Conservation (phyloP, 192 early-diverging fungal species). For the Diversispora epigaea region DNA sequence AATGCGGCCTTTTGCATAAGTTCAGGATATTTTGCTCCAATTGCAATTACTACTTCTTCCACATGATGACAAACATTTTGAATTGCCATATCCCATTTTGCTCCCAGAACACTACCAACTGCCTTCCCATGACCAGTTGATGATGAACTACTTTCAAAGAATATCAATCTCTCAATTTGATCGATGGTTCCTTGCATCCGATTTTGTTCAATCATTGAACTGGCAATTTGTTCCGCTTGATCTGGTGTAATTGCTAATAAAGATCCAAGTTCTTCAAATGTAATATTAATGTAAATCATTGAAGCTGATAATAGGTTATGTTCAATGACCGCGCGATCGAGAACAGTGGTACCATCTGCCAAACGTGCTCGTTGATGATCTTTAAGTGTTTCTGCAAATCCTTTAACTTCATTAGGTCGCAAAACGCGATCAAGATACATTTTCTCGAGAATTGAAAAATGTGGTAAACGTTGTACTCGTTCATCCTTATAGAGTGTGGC, state of each 20-base stretch:
- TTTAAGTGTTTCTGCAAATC: slow-evolving; percentile 71
- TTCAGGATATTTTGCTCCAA: slow-evolving; percentile 52
- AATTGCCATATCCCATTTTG: slow-evolving; percentile 57
- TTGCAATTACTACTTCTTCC: slow-evolving; percentile 52
- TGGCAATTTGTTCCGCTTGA: slow-evolving; percentile 82
- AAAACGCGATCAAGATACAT: slow-evolving; percentile 92
- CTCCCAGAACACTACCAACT: slow-evolving; percentile 33
- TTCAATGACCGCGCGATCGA: slow-evolving; percentile 92
- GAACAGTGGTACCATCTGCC: slow-evolving; percentile 73
- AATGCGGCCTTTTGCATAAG: slow-evolving; percentile 10
- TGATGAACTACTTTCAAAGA: slow-evolving; percentile 66
- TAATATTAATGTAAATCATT: slow-evolving; percentile 90
- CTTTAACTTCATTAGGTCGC: slow-evolving; percentile 71
- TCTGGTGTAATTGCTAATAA: slow-evolving; percentile 74
- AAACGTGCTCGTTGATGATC: slow-evolving; percentile 77
- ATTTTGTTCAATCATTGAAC: slow-evolving; percentile 88
- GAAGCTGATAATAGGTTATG: slow-evolving; percentile 90
- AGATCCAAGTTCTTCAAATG: slow-evolving; percentile 80
- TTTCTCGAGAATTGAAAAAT: slow-evolving; percentile 84
- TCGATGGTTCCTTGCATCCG: slow-evolving; percentile 88
- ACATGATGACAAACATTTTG: slow-evolving; percentile 59
- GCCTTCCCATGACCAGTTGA: slow-evolving; percentile 28
- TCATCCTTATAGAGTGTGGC: slow-evolving; percentile 92
- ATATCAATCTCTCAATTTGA: slow-evolving; percentile 83
- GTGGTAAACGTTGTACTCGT: slow-evolving; percentile 72